Conservation (phyloP, 2,329 filamentous ascomycete species). For the Seiridium cupressi region DNA sequence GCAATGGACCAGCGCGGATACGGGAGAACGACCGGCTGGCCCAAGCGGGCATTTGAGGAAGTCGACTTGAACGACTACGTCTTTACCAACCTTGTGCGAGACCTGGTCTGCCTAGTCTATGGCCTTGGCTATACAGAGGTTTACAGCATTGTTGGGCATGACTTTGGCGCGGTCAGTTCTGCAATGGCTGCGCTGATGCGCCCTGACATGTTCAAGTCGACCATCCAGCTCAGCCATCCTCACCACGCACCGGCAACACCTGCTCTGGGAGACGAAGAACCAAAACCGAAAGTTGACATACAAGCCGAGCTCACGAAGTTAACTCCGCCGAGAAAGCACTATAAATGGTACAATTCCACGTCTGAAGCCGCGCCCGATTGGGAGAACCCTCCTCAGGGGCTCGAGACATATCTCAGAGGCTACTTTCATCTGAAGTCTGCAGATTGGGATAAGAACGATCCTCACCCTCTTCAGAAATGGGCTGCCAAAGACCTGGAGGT, state of each 20-base stretch:
- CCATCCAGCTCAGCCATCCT: slow-evolving; percentile 65
- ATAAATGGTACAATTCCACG: slow-evolving; percentile 65
- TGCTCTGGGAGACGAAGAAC: slow-evolving; percentile 33
- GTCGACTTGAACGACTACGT: slow-evolving; percentile 57
- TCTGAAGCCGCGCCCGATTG: slow-evolving; percentile 46
- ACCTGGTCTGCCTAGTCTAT: slow-evolving; percentile 60
- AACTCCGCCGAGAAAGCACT: slow-evolving; percentile 62
- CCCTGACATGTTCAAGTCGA: slow-evolving; percentile 62
- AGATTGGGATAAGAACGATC: slow-evolving; percentile 54
- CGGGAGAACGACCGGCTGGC: slow-evolving; percentile 63
- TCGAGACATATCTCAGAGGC: slow-evolving; percentile 61
- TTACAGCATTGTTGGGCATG: slow-evolving; percentile 62
- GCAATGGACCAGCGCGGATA: slow-evolving; percentile 69
- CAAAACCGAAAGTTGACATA: slow-evolving; percentile 38
- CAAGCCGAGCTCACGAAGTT: slow-evolving; percentile 53
- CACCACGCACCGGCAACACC: slow-evolving; percentile 52
- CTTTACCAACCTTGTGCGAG: slow-evolving; percentile 57
- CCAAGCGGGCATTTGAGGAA: slow-evolving; percentile 44
- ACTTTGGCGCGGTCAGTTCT: slow-evolving; percentile 62
- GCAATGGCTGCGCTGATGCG: slow-evolving; percentile 59
- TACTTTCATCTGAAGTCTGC: slow-evolving; percentile 70
- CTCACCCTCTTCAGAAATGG: slow-evolving; percentile 54
- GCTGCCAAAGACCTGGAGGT: slow-evolving; percentile 53
- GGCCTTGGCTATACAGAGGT: slow-evolving; percentile 59
- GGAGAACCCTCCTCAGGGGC: slow-evolving; percentile 27